A percentile compares a stretch with the other conserved stretches of the same genome.
phyloP scores from a whole-genome alignment of 2,329 filamentous ascomycete species.

The Sphaceloma murrayae region DNA sequence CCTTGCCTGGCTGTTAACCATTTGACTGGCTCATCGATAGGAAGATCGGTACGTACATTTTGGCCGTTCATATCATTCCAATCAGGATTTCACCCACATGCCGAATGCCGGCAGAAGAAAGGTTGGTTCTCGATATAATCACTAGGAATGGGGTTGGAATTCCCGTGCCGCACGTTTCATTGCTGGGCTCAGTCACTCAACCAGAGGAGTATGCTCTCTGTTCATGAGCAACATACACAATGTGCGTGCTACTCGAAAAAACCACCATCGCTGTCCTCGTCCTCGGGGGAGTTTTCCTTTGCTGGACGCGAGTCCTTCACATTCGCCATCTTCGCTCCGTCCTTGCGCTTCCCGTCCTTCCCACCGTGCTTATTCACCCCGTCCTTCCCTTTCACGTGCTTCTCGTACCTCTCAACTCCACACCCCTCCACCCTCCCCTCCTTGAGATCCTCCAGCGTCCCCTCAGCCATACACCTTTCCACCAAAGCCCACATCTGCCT shows the following conservation, averaged over 20 bases:
- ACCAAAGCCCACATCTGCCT: slow-evolving; percentile 59
- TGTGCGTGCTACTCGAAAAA: slow-evolving; percentile 29
- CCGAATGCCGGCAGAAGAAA: no score
- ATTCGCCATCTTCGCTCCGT: slow-evolving; percentile 6
- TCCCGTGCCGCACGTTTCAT: no score
- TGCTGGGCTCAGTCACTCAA: no score
- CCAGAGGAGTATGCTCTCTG: no score
- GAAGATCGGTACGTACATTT: no score
- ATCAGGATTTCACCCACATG: no score
- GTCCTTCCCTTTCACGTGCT: background rate
- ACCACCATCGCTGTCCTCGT: slow-evolving; percentile 28
- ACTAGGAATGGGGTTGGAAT: no score
- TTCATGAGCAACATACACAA: no score
- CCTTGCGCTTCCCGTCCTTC: background rate
- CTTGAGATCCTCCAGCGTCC: slow-evolving; percentile 46
- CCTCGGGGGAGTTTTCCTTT: slow-evolving; percentile 16
- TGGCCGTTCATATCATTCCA: no score
- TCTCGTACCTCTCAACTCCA: slow-evolving; percentile 3
- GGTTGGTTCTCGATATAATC: no score
- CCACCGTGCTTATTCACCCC: background rate
- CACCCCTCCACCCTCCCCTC: slow-evolving; percentile 22
- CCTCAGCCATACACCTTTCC: slow-evolving; percentile 54
- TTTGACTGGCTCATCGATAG: no score
- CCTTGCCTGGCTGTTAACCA: no score
- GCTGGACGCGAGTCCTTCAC: background rate